phyloP scores from a whole-genome alignment of 1,284 basidiomycete genomes.

The Leccinum huronense region DNA sequence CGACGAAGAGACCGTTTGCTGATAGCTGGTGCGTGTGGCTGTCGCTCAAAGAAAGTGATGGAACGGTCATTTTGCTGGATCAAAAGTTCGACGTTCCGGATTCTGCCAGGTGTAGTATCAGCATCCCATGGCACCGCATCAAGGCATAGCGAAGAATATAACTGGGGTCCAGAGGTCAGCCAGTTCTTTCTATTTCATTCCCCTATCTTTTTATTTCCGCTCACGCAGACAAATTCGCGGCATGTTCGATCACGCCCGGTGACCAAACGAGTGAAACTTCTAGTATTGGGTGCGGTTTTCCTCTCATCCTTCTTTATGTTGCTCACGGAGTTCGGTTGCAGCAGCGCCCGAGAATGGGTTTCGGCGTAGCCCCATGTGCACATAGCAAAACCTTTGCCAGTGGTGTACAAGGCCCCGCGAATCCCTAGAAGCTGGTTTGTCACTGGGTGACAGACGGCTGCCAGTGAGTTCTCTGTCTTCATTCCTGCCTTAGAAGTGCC shows the following conservation, averaged over 20 bases:
- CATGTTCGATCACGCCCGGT: background rate
- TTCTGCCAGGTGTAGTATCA: slow-evolving; percentile 50
- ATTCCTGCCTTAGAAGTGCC: too few species aligned
- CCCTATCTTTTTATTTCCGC: background rate
- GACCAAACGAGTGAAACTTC: background rate
- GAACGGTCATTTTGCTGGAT: slow-evolving; percentile 74
- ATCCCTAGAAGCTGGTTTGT: too few species aligned
- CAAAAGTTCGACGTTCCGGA: slow-evolving; percentile 65
- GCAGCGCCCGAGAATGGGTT: too few species aligned
- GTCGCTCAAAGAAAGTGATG: slow-evolving; percentile 65
- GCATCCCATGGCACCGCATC: background rate
- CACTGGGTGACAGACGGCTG: too few species aligned
- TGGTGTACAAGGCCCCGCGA: too few species aligned
- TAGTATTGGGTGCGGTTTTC: background rate
- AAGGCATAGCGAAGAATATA: background rate
- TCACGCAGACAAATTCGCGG: slow-evolving; percentile 13
- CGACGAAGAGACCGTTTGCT: slow-evolving; percentile 24
- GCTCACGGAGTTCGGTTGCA: slow-evolving; percentile 5
- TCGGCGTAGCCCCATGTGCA: too few species aligned
- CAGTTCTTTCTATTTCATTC: background rate
- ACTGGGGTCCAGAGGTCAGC: slow-evolving; percentile 14
- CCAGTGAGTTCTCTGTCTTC: too few species aligned
- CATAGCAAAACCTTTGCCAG: too few species aligned
- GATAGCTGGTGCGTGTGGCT: slow-evolving; percentile 59
- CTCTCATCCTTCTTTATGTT: background rate